These are phyloP conservation scores for Rubus parviflorus DNA, from an alignment of 306 rosid genomes.

Conservation along the genomic window DNA sequence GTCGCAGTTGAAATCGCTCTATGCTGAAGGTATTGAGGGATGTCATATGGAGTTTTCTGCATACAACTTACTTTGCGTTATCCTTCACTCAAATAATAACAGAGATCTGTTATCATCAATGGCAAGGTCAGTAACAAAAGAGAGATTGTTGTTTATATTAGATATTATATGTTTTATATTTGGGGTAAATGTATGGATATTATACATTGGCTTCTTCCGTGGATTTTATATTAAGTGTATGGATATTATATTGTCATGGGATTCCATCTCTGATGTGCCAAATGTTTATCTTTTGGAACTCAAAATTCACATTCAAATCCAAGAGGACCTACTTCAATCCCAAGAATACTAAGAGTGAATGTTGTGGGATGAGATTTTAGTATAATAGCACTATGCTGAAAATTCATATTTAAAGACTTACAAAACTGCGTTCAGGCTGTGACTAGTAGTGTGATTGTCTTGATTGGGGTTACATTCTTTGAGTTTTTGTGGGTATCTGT, in stretches of 20 bases:
- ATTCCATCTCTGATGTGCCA: neutral
- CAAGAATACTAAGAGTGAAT: neutral
- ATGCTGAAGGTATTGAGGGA: conserved; percentile 90
- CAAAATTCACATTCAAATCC: neutral
- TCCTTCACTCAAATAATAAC: conserved; percentile 84
- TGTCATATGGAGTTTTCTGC: conserved; percentile 95
- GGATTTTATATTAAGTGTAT: neutral
- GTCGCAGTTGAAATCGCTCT: conserved; percentile 78
- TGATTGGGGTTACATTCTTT: neutral
- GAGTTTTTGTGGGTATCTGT: neutral
- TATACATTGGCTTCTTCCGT: neutral
- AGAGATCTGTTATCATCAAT: conserved; percentile 84
- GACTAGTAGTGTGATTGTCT: neutral
- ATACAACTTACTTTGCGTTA: conserved; percentile 89
- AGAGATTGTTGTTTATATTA: conserved; percentile 8
- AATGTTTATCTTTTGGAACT: neutral
- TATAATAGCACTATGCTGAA: neutral
- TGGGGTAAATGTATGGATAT: neutral
- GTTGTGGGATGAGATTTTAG: neutral
- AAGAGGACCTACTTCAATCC: neutral
- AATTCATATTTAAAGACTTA: neutral
- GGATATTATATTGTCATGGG: neutral
- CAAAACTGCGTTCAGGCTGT: neutral
- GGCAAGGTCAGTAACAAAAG: conserved; percentile 61
- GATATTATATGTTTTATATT: neutral